Evolutionary conservation across 2,329 filamentous ascomycete genomes (phyloP), one percentile per base, ranked within the genome.

Genomic region (Pseudogymnoascus sp.): DNA sequence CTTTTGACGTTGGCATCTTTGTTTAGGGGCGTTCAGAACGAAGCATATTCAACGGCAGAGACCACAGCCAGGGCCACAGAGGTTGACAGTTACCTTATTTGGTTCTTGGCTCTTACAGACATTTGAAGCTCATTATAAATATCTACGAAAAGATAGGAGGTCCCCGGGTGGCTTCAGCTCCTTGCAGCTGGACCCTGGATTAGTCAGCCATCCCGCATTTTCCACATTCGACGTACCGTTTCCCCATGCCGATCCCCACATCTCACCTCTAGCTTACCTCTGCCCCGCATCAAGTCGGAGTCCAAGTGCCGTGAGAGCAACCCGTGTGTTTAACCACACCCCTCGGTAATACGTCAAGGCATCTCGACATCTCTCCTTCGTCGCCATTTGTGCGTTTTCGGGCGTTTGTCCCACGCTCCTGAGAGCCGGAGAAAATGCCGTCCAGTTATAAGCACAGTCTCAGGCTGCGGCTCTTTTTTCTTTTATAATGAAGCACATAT

Each of bases 201-300:
- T 54, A 54, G 47, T 54, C 47, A 54, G 47, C 43, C 22, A 28
- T 47, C 43, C 43, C 41, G 39, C 39, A 41, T 41, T 41, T n/a
- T 41, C 2, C 43, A 8, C 1, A 28, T 47, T 16, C 41, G 22
- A 43, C 39, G 25, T 54, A 54, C 47, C 47, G 47, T 54, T 33
- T 54, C 25, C 33, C 47, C 47, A 54, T 54, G 47, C 47, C 47
- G 47, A 54, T 33, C 47, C 28, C 47, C 47, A 54, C 47, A 54
- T 54, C n/a, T 54, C 28, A 18, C 47, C 16, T 35, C 28, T 54
- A 54, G 47, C 47, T 20, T 33, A 28, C 16, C 43, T 11, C 28
- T 54, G 47, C 47, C 47, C 47, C 47, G 47, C 47, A 54, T 54
- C 47, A 33, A 33, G 12, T 28, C 28, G 47, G 25, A 16, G 12